These are phyloP conservation scores for Colletotrichum higginsianum DNA, from an alignment of 2,329 filamentous ascomycete species.

Conservation along the genomic window DNA sequence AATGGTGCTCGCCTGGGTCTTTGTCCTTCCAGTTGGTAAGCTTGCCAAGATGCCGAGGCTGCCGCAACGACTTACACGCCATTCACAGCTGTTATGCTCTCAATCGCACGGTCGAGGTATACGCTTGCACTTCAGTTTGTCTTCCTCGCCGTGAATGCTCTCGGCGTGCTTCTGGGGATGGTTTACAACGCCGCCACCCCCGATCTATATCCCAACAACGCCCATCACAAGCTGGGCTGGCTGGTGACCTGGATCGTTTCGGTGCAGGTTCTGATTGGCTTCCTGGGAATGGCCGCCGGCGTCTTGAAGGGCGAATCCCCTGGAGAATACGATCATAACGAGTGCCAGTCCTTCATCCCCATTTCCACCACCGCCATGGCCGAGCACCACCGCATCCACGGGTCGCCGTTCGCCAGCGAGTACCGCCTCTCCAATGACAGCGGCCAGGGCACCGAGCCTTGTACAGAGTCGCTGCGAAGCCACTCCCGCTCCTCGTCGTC, in stretches of 20 bases:
- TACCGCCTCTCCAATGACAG: conserved; percentile 79
- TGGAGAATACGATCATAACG: conserved; percentile 49
- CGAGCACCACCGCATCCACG: conserved; percentile 61
- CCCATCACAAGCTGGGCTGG: conserved; percentile 93
- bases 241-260: conserved; percentile 79
- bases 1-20: conserved; percentile 81
- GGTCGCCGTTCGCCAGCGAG: conserved; percentile 31
- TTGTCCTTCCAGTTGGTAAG: conserved; percentile 81
- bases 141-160: conserved; percentile 75
- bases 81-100: conserved; percentile 83
- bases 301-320: conserved; percentile 14
- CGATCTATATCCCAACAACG: conserved; percentile 88
- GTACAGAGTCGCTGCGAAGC: conserved; percentile 77
- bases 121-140: conserved; percentile 78
- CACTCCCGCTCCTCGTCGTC: conserved; percentile 74
- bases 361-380: conserved; percentile 70
- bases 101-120: conserved; percentile 82
- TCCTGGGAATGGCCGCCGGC: conserved; percentile 74
- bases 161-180: conserved; percentile 75
- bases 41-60: conserved; percentile 39
- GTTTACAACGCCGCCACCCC: conserved; percentile 87
- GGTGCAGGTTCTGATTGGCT: conserved; percentile 78
- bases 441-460: conserved; percentile 80
- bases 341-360: conserved; percentile 74
- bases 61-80: conserved; percentile 24